Percentiles rank a stretch among this genome's conserved stretches.
phyloP scores from a whole-genome alignment of 108 stramenopile genomes.

The Skeletonema marinoi region DNA sequence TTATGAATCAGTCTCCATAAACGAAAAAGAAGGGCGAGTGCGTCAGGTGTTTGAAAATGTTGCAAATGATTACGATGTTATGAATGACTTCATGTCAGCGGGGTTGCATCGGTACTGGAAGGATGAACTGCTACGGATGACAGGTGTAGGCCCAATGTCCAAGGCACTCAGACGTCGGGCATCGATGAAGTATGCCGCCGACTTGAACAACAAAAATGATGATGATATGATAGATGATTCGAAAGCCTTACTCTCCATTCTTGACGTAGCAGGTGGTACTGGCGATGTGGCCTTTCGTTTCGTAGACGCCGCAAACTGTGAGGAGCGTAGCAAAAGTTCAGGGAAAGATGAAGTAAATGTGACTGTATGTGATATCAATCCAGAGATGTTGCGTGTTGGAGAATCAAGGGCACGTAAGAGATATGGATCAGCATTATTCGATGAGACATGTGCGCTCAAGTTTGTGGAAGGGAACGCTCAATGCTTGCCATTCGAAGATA shows the following conservation, averaged over 20 bases:
- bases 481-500: constrained; percentile 85
- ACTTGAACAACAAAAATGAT: not conserved
- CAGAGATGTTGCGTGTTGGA: constrained; percentile 95
- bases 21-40: constrained; percentile 81
- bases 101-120: constrained; percentile 97
- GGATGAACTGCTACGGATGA: constrained; percentile 87
- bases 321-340: constrained; percentile 58
- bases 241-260: constrained; percentile 42
- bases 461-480: constrained; percentile 96
- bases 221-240: constrained; percentile 9
- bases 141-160: constrained; percentile 69
- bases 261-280: constrained; percentile 98
- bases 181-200: constrained; percentile 19
- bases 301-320: constrained; percentile 72
- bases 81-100: constrained; percentile 99
- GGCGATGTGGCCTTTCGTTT: constrained; percentile 98
- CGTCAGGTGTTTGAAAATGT: constrained; percentile 89
- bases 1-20: constrained; percentile 62
- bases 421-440: constrained; percentile 60
- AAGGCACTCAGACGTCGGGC: constrained; percentile 56
- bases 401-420: constrained; percentile 63
- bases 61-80: constrained; percentile 93
- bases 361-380: constrained; percentile 97
- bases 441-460: constrained; percentile 52
- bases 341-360: constrained; percentile 71